Evolutionary conservation across 805 yeast species (phyloP), one percentile per base, ranked within the genome.

Genomic region (Candida boleticola): DNA sequence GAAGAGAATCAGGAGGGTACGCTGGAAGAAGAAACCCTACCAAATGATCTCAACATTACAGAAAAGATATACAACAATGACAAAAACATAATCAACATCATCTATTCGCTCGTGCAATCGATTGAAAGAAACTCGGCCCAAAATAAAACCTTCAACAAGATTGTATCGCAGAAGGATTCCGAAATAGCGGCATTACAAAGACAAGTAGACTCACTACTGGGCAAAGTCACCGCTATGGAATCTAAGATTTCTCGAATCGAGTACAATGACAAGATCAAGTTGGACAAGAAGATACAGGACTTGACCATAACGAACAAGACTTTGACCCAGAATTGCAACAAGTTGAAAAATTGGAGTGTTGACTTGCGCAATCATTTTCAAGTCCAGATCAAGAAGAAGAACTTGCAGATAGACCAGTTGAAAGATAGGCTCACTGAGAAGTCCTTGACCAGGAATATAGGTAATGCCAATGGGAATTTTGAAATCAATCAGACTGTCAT

Each of bases 31-130:
- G n/a, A n/a, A n/a, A n/a, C n/a, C n/a, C n/a, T n/a, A n/a, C n/a
- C n/a, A n/a, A n/a, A n/a, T n/a, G 39, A 40, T 7, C 45, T 66
- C 31, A 43, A 48, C 19, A 41, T 64, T 10, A 60, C 64, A 4
- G 68, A 64, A 13, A 39, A 41, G 11, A 35, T 66, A 18, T 70
- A 63, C 43, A 55, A 62, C 39, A 67, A 67, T 49, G 73, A 67
- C 51, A 63, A 63, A 40, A 61, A 63, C 42, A 46, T 54, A 25
- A 64, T 71, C 36, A 69, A 71, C 44, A 57, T 66, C 27, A 55
- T 71, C 1, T 66, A 68, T 46, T 59, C 68, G 10, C 57, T 58
- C 25, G 42, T 56, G 29, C 64, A 54, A 45, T 55, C 56, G 26
- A 52, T 61, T n/a, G 71, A 66, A 32, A 44, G 68, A 36, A 58